A percentile compares a stretch with the other conserved stretches of the same genome.
phyloP scores from a whole-genome alignment of 2,329 filamentous ascomycete genomes.

The Paramyrothecium sp. region DNA sequence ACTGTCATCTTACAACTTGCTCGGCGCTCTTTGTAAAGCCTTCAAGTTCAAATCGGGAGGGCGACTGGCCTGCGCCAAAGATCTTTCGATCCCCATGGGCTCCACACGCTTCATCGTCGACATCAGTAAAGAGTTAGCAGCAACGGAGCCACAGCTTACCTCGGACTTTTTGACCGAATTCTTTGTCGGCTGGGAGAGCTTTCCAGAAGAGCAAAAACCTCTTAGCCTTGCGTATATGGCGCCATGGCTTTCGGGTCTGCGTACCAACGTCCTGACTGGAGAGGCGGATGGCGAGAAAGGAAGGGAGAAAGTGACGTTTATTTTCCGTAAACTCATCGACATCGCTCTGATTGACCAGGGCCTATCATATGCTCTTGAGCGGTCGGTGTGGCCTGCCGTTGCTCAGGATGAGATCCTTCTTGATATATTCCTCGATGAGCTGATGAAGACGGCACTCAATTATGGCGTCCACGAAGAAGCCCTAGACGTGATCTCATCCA shows the following conservation, averaged over 20 bases:
- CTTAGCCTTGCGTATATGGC: slow-evolving; percentile 69
- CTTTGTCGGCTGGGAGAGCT: slow-evolving; percentile 70
- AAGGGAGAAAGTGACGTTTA: slow-evolving; percentile 60
- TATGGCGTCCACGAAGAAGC: slow-evolving; percentile 58
- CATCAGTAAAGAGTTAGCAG: slow-evolving; percentile 63
- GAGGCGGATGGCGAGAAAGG: slow-evolving; percentile 65
- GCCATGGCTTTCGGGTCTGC: slow-evolving; percentile 63
- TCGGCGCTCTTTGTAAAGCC: slow-evolving; percentile 64
- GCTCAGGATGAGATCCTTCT: slow-evolving; percentile 63
- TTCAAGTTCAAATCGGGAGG: slow-evolving; percentile 66
- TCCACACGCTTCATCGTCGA: slow-evolving; percentile 63
- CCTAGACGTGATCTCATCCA: slow-evolving; percentile 59
- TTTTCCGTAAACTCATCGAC: slow-evolving; percentile 67
- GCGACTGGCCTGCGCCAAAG: slow-evolving; percentile 61
- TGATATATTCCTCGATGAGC: slow-evolving; percentile 66
- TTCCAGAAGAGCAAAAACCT: slow-evolving; percentile 65
- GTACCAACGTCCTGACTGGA: slow-evolving; percentile 55
- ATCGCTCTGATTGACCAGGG: slow-evolving; percentile 60
- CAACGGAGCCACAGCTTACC: slow-evolving; percentile 64
- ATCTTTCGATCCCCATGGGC: slow-evolving; percentile 62
- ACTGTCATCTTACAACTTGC: slow-evolving; percentile 64
- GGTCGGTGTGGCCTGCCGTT: slow-evolving; percentile 64
- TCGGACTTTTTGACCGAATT: slow-evolving; percentile 72
- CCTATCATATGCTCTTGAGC: slow-evolving; percentile 60
- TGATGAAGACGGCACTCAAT: slow-evolving; percentile 60